Percentiles rank a stretch among this genome's conserved stretches.
Evolutionary conservation across 352 stramenopile genomes (phyloP).

Genomic region (Phytophthora melonis): DNA sequence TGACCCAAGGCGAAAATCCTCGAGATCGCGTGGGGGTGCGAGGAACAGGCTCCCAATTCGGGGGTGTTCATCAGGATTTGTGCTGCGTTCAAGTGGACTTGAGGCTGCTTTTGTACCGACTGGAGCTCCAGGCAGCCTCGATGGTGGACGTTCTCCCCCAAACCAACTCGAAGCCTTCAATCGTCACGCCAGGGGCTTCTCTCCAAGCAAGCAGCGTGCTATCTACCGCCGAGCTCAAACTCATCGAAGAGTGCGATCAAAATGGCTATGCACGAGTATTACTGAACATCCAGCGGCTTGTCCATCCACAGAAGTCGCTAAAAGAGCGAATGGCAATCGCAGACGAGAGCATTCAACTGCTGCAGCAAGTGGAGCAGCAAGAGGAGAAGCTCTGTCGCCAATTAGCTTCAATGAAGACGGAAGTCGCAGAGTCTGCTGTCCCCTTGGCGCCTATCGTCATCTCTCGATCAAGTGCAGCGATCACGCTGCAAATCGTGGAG

Average conservation of each 20-base stretch:
- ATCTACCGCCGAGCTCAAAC: conserved; percentile 32
- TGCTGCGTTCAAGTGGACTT: conserved; percentile 67
- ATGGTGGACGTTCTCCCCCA: conserved; percentile 37
- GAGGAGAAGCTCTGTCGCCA: conserved; percentile 52
- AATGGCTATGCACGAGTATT: conserved; percentile 62
- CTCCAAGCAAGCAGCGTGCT: conserved; percentile 11
- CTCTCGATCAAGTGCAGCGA: conserved; percentile 56
- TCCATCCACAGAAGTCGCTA: conserved; percentile 14
- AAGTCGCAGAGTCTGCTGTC: conserved; percentile 9
- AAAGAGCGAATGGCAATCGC: conserved; percentile 34
- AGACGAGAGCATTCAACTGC: conserved; percentile 52
- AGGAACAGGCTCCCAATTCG: conserved; percentile 67
- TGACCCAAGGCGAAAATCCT: conserved; percentile 8
- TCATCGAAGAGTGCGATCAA: conserved; percentile 58
- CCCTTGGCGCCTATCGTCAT: conserved; percentile 62
- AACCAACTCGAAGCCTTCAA: conserved; percentile 14
- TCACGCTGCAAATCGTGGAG: conserved; percentile 58
- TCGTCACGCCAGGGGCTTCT: background rate
- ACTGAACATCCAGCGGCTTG: conserved; percentile 57
- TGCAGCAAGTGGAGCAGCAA: conserved; percentile 50
- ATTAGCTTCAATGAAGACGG: background rate
- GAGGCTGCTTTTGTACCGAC: conserved; percentile 56
- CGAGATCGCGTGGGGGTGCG: conserved; percentile 54
- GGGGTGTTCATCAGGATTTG: conserved; percentile 60
- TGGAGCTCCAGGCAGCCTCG: conserved; percentile 62